Percentiles rank a stretch among this genome's conserved stretches.
Evolutionary conservation across 2,329 filamentous ascomycete species (phyloP).

Genomic region (Alternaria brassicae): DNA sequence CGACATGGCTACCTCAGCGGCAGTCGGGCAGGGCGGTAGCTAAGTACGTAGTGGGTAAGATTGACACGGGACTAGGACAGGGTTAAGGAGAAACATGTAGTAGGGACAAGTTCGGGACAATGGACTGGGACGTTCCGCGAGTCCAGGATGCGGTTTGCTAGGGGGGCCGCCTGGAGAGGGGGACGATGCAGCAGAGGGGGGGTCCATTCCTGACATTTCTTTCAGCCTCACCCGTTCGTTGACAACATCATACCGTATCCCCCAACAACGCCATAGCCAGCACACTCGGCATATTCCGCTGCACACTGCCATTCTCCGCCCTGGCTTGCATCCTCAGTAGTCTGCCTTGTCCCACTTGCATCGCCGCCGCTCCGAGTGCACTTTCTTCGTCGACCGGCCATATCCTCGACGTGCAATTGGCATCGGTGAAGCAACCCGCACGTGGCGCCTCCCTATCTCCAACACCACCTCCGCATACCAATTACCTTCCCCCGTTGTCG

Average conservation of each 20-base stretch:
- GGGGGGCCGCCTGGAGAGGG: constrained; percentile 2
- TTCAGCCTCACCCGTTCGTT: constrained; percentile 22
- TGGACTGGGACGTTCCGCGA: constrained; percentile 14
- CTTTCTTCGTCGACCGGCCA: neutral
- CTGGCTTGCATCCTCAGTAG: neutral
- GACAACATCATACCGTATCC: neutral
- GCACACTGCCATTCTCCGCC: neutral
- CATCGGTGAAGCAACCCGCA: constrained; percentile 1
- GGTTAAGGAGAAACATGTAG: constrained; percentile 23
- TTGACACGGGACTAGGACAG: constrained; percentile 12
- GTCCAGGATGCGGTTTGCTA: constrained; percentile 9
- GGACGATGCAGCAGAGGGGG: constrained; percentile 11
- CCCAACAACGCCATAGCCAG: neutral
- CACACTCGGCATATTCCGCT: constrained; percentile 7
- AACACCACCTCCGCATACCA: constrained; percentile 2
- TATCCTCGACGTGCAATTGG: neutral
- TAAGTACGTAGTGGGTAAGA: constrained; percentile 8
- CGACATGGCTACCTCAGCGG: constrained; percentile 17
- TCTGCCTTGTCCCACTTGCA: too few species aligned
- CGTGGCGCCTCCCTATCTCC: constrained; percentile 2
- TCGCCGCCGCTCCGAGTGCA: neutral
- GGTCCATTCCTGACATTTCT: constrained; percentile 13
- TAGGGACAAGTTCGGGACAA: constrained; percentile 20
- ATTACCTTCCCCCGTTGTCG: neutral
- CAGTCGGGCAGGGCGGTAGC: constrained; percentile 5